These are phyloP conservation scores for Sporobolomyces roseus DNA, from an alignment of 768 basidiomycete species.

Conservation along the genomic window DNA sequence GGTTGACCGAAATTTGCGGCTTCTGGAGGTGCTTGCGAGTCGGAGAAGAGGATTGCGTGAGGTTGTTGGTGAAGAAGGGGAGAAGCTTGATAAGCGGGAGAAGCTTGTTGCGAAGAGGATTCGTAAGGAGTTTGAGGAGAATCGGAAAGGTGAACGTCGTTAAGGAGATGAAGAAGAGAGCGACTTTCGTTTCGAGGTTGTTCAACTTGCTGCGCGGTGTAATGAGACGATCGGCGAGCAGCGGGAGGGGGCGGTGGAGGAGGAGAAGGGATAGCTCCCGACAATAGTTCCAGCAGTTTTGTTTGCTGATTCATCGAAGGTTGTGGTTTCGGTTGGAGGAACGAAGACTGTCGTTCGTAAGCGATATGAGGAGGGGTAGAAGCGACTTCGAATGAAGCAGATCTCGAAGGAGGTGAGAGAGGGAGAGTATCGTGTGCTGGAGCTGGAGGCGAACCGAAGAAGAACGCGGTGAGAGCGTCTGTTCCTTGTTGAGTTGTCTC, in stretches of 20 bases:
- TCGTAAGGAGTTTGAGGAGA: background rate
- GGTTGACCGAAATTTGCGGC: slow-evolving; percentile 9
- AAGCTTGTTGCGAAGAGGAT: background rate
- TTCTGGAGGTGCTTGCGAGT: slow-evolving; percentile 17
- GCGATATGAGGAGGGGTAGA: slow-evolving; percentile 34
- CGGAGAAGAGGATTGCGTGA: slow-evolving; percentile 6
- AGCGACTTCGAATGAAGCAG: slow-evolving; percentile 5
- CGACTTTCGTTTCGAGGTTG: background rate
- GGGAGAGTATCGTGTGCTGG: background rate
- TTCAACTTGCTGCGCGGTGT: background rate
- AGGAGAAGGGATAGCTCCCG: slow-evolving; percentile 8
- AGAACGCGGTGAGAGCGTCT: slow-evolving; percentile 39
- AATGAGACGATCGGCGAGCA: no score
- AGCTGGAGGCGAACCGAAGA: slow-evolving; percentile 34
- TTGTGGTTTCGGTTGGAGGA: slow-evolving; percentile 36
- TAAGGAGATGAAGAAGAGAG: slow-evolving; percentile 9
- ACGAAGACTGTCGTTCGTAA: slow-evolving; percentile 36
- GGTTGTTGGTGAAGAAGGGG: background rate
- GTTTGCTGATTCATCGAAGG: slow-evolving; percentile 13
- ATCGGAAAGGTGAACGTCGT: slow-evolving; percentile 14
- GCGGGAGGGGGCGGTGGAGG: slow-evolving; percentile 9
- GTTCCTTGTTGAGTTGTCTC: slow-evolving; percentile 36
- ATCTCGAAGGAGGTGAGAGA: slow-evolving; percentile 6
- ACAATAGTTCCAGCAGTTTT: slow-evolving; percentile 31
- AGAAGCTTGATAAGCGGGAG: background rate